Base-by-base conservation (phyloP, 2,329 filamentous ascomycete genomes). In the Pseudogymnoascus sp. region DNA sequence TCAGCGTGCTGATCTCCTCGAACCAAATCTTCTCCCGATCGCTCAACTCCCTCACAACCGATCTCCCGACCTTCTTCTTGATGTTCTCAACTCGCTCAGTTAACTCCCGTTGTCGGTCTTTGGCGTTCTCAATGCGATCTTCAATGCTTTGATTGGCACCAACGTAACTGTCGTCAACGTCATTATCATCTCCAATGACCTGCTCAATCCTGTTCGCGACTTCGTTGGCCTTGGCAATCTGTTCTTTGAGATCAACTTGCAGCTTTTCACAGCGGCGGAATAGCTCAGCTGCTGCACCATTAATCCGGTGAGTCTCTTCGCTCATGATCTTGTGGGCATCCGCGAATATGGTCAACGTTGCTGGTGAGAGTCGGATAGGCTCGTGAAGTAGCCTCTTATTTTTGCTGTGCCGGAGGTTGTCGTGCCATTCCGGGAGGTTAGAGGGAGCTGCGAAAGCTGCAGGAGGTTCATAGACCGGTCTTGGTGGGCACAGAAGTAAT, bases 261-360 rank as follows among this genome's bases (percentile, higher is more conserved):
- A 92, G 79, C 53, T 84, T 80, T 67, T 88, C 82, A 65, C 88
- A 90, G 62, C 86, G 82, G 25, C 86, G 80, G 75, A 92, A 92
- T 5, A 92, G 78, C 69, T 91, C 88, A 1, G 88, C 84, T 0
- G 87, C 89, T 1, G 87, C 89, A 47, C 83, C 77, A 14, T 88
- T 88, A 10, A 92, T 79, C 10, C 79, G 80, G 67, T 88, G 80
- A 0, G 88, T 91, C 73, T 92, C 88, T 8, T 82, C 81, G 66
- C 85, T 85, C 5, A 92, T 78, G 4, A 89, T 78, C 70, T 88
- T 85, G 73, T 93, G 90, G 0, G 85, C 85, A 64, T 90, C 85
- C 28, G 87, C 89, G 67, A 93, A 83, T 38, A 91, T 79, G 66
- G 86, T 82, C 16, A 92, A 79, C 1, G 88, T 90, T 21, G 88